Evolutionary conservation across 495 filamentous ascomycete species (phyloP).

Genomic region (Apiosordaria backusii): DNA sequence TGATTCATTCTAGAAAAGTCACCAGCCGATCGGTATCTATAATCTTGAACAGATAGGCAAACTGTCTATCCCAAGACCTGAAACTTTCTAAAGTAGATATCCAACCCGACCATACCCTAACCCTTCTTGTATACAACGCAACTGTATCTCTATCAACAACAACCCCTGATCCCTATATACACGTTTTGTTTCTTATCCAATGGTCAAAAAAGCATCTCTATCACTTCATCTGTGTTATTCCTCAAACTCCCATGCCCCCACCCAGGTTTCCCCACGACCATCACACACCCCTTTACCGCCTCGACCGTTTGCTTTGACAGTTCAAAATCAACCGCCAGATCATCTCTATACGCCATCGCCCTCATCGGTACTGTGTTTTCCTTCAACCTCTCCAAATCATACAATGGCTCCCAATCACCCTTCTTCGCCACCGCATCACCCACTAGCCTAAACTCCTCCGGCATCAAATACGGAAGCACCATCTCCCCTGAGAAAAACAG

Average conservation of each 20-base stretch:
- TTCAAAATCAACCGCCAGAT: constrained; percentile 85
- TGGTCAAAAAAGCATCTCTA: constrained; percentile 29
- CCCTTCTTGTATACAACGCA: too few species aligned
- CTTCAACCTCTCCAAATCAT: constrained; percentile 60
- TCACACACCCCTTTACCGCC: constrained; percentile 67
- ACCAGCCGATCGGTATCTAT: neutral
- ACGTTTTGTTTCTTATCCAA: too few species aligned
- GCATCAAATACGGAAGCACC: constrained; percentile 62
- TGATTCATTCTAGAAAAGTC: too few species aligned
- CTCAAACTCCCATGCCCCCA: constrained; percentile 72
- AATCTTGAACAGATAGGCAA: neutral
- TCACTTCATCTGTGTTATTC: constrained; percentile 60
- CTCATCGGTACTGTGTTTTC: constrained; percentile 78
- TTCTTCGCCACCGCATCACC: constrained; percentile 50
- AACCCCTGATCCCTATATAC: too few species aligned
- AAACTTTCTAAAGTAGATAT: too few species aligned
- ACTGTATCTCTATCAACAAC: too few species aligned
- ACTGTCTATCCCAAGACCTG: too few species aligned
- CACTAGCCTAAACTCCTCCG: constrained; percentile 54
- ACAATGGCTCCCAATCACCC: constrained; percentile 67
- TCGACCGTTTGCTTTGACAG: constrained; percentile 62
- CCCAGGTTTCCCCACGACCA: constrained; percentile 68
- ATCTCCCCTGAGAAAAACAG: constrained; percentile 87
- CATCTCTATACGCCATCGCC: constrained; percentile 72
- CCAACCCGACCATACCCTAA: too few species aligned